Conservation (phyloP, 1,139 yeast species). For the Geotrichum restrictum region DNA sequence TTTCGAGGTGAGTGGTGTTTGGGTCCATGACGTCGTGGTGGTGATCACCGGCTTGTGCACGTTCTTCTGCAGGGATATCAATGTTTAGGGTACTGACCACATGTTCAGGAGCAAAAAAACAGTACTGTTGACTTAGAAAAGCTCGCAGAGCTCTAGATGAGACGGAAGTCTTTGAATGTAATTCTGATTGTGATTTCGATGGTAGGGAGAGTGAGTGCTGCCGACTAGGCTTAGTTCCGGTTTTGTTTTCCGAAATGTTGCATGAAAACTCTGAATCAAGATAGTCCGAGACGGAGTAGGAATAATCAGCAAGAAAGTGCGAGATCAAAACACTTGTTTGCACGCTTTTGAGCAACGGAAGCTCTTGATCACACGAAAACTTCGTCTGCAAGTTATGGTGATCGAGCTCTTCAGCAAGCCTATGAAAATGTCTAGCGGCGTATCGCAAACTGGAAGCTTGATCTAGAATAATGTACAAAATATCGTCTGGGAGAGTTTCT, state of each 20-base stretch:
- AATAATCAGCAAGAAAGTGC: slow-evolving; percentile 6
- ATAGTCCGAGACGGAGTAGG: slow-evolving; percentile 4
- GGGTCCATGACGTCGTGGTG: slow-evolving; percentile 25
- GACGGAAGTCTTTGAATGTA: not conserved
- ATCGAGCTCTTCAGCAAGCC: slow-evolving; percentile 17
- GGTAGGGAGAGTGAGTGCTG: too few species aligned
- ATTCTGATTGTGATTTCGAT: not conserved
- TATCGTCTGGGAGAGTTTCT: slow-evolving; percentile 18
- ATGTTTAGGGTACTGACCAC: not conserved
- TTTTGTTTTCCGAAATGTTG: too few species aligned
- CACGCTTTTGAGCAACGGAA: slow-evolving; percentile 7
- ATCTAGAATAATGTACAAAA: slow-evolving; percentile 7
- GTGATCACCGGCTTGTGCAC: too few species aligned
- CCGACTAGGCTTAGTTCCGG: too few species aligned
- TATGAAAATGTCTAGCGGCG: slow-evolving; percentile 11
- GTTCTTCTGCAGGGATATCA: too few species aligned
- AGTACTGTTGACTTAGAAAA: slow-evolving; percentile 15
- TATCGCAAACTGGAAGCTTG: slow-evolving; percentile 15
- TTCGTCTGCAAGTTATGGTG: slow-evolving; percentile 4
- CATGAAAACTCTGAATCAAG: too few species aligned
- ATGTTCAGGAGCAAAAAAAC: slow-evolving; percentile 17
- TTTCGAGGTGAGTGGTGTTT: slow-evolving; percentile 24
- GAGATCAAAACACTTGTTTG: slow-evolving; percentile 1
- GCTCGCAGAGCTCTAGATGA: slow-evolving; percentile 12
- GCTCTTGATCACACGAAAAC: slow-evolving; percentile 6